Conservation (phyloP, 2,329 filamentous ascomycete genomes). For the Cercospora sp. region DNA sequence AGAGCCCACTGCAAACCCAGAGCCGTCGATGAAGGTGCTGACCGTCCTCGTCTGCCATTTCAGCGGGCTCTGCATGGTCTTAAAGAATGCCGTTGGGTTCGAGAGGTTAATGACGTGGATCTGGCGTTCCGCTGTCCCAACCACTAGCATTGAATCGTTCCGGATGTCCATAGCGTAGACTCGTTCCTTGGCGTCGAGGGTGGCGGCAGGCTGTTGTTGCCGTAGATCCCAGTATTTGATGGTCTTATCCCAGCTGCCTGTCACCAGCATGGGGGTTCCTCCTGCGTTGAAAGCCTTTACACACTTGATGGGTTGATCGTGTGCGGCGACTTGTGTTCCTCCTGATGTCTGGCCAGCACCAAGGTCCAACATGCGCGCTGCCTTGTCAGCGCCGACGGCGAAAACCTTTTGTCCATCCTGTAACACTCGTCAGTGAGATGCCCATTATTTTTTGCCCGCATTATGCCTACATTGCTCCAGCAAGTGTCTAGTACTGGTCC, state of each 20-base stretch:
- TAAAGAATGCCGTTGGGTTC: slow-evolving; percentile 88
- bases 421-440: background rate
- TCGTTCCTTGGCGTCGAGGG: slow-evolving; percentile 69
- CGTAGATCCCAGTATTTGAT: slow-evolving; percentile 87
- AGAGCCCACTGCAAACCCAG: slow-evolving; percentile 90
- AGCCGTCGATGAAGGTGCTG: slow-evolving; percentile 89
- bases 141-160: slow-evolving; percentile 70
- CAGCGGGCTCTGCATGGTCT: slow-evolving; percentile 89
- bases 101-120: slow-evolving; percentile 93
- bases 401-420: slow-evolving; percentile 89
- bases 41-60: slow-evolving; percentile 98
- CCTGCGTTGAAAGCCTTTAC: slow-evolving; percentile 64
- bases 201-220: slow-evolving; percentile 63
- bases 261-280: slow-evolving; percentile 78
- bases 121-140: slow-evolving; percentile 91
- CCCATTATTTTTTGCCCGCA: background rate
- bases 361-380: slow-evolving; percentile 84
- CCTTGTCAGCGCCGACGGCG: slow-evolving; percentile 87
- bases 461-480: slow-evolving; percentile 74
- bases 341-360: slow-evolving; percentile 50
- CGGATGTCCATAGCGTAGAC: slow-evolving; percentile 92
- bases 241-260: slow-evolving; percentile 89
- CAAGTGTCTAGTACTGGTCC: slow-evolving; percentile 80
- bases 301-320: slow-evolving; percentile 78
- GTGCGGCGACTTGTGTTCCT: slow-evolving; percentile 69